phyloP scores from a whole-genome alignment of 1,284 basidiomycete species.

The Uromyces viciae-fabae region DNA sequence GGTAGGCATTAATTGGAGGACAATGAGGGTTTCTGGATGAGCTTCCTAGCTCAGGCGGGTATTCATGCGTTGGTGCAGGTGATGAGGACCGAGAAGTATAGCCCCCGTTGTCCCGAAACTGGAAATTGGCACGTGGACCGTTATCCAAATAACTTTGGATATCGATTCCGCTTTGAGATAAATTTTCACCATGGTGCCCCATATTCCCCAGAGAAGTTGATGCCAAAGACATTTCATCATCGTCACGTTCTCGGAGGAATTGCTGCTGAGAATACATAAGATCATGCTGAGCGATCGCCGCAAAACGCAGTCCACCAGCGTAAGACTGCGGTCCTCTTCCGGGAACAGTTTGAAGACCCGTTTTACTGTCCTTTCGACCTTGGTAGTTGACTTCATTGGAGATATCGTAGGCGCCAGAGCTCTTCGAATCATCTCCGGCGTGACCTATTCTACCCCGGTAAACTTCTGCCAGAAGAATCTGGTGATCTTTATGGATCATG shows the following conservation, averaged over 20 bases:
- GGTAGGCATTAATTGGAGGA: not conserved
- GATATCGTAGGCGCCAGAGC: not conserved
- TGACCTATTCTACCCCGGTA: slow-evolving; percentile 46
- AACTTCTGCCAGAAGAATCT: slow-evolving; percentile 65
- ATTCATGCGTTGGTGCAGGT: slow-evolving; percentile 20
- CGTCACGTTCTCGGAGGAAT: slow-evolving; percentile 52
- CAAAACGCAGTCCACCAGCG: slow-evolving; percentile 55
- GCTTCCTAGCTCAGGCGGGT: slow-evolving; percentile 22
- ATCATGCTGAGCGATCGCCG: slow-evolving; percentile 55
- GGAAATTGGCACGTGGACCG: slow-evolving; percentile 1
- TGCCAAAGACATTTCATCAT: slow-evolving; percentile 50
- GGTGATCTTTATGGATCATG: slow-evolving; percentile 79
- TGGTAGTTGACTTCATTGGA: slow-evolving; percentile 55
- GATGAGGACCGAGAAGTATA: not conserved
- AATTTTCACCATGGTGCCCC: not conserved
- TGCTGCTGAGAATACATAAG: slow-evolving; percentile 50
- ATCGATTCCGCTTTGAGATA: not conserved
- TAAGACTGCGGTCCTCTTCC: slow-evolving; percentile 66
- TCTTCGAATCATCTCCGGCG: slow-evolving; percentile 51
- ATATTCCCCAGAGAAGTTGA: slow-evolving; percentile 34
- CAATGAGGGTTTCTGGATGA: not conserved
- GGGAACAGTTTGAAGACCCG: slow-evolving; percentile 63
- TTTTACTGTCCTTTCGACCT: slow-evolving; percentile 68
- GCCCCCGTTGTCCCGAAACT: not conserved
- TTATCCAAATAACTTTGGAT: slow-evolving; percentile 27